A percentile compares a stretch with the other conserved stretches of the same genome.
These are phyloP conservation scores for Chrysoporthe austroafricana DNA, from an alignment of 2,329 filamentous ascomycete species.

Conservation along the genomic window DNA sequence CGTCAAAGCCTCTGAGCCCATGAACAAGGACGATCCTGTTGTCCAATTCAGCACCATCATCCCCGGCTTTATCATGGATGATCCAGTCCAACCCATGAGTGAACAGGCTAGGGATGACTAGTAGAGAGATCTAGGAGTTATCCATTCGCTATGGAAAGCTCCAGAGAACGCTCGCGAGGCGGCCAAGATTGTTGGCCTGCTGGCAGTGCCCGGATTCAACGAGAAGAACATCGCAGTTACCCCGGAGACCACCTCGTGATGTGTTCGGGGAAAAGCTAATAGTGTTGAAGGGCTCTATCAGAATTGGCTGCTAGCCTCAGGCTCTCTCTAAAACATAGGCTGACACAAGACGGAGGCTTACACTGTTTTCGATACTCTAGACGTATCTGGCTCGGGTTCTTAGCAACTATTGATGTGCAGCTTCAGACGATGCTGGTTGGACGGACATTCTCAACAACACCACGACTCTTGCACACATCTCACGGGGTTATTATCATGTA, in stretches of 20 bases:
- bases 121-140: not conserved
- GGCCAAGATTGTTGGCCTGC: not conserved
- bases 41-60: constrained; percentile 8
- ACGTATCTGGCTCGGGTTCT: not conserved
- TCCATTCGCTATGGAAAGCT: not conserved
- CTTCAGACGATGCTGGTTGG: not conserved
- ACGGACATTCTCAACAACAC: not conserved
- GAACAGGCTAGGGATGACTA: not conserved
- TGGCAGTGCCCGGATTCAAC: not conserved
- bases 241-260: not conserved
- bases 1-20: not conserved
- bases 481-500: too few relatives aligned
- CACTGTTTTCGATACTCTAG: not conserved
- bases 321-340: too few relatives aligned
- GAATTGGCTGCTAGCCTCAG: too few relatives aligned
- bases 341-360: too few relatives aligned
- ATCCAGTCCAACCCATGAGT: not conserved
- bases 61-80: not conserved
- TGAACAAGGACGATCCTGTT: not conserved
- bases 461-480: too few relatives aligned
- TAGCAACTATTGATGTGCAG: not conserved
- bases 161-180: not conserved
- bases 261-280: too few relatives aligned
- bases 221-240: not conserved
- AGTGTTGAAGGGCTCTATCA: too few relatives aligned